Evolutionary conservation across 2,329 filamentous ascomycete genomes (phyloP).

Genomic region (Xylariomycetidae sp.): DNA sequence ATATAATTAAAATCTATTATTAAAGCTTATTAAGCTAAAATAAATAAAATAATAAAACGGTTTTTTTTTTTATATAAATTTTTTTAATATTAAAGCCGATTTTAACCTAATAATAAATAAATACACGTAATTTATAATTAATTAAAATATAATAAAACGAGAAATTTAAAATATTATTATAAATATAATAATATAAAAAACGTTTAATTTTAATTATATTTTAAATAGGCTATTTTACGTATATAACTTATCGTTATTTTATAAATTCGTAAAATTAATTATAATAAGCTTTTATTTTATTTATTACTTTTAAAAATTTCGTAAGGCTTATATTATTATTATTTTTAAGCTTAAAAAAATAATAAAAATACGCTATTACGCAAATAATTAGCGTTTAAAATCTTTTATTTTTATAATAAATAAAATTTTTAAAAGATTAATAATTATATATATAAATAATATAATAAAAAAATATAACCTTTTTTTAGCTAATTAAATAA

Average conservation of each 20-base stretch:
- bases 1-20: background rate
- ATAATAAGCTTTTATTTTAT: too few relatives aligned
- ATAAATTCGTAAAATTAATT: too few relatives aligned
- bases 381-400: background rate
- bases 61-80: slow-evolving; percentile 1
- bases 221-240: too few relatives aligned
- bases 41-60: background rate
- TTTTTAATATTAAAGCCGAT: too few relatives aligned
- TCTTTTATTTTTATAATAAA: background rate
- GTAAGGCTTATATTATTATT: too few relatives aligned
- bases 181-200: slow-evolving; percentile 1
- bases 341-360: background rate
- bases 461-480: background rate
- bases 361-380: background rate
- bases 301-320: too few relatives aligned
- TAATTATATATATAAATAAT: background rate
- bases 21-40: background rate
- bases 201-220: too few relatives aligned
- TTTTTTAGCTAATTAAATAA: background rate
- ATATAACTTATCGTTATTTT: too few relatives aligned
- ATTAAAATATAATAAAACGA: background rate
- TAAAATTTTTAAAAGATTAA: background rate
- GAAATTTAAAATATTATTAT: slow-evolving; percentile 1
- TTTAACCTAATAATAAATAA: too few relatives aligned
- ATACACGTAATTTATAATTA: background rate